Percentiles rank a stretch among this genome's conserved stretches.
These are phyloP conservation scores for Adiantum capillusveneris DNA, from an alignment of 75 land plant genomes.

Conservation along the genomic window DNA sequence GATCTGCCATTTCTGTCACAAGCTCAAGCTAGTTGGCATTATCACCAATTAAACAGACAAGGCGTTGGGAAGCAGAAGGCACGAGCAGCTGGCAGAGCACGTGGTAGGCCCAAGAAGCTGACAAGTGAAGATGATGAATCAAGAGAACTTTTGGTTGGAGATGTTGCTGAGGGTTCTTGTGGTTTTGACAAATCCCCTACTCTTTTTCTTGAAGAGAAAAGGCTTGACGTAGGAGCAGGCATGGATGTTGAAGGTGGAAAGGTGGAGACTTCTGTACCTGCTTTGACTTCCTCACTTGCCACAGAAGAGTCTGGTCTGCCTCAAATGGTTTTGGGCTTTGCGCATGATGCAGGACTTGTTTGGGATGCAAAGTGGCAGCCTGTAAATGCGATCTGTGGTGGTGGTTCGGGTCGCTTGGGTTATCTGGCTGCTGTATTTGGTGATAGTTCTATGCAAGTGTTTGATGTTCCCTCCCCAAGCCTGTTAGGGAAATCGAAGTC, in stretches of 20 bases:
- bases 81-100: background rate
- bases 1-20: background rate
- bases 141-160: too few relatives aligned
- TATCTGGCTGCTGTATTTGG: slow-evolving; percentile 86
- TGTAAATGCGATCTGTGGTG: slow-evolving; percentile 1
- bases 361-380: slow-evolving; percentile 99
- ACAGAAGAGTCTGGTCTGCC: slow-evolving; percentile 36
- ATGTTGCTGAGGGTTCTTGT: too few relatives aligned
- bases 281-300: background rate
- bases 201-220: too few relatives aligned
- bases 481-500: slow-evolving; percentile 25
- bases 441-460: slow-evolving; percentile 91
- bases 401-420: slow-evolving; percentile 48
- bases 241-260: background rate
- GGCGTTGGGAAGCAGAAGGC: background rate
- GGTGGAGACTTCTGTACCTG: background rate
- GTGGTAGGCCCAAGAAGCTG: too few relatives aligned
- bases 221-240: too few relatives aligned
- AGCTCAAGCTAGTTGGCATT: background rate
- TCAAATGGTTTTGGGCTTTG: slow-evolving; percentile 67
- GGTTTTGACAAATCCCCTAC: too few relatives aligned
- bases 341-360: slow-evolving; percentile 86
- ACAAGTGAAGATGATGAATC: too few relatives aligned
- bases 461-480: slow-evolving; percentile 65
- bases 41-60: background rate